Evolutionary conservation across 306 rosid genomes (phyloP).

Genomic region (Vicia villosa): DNA sequence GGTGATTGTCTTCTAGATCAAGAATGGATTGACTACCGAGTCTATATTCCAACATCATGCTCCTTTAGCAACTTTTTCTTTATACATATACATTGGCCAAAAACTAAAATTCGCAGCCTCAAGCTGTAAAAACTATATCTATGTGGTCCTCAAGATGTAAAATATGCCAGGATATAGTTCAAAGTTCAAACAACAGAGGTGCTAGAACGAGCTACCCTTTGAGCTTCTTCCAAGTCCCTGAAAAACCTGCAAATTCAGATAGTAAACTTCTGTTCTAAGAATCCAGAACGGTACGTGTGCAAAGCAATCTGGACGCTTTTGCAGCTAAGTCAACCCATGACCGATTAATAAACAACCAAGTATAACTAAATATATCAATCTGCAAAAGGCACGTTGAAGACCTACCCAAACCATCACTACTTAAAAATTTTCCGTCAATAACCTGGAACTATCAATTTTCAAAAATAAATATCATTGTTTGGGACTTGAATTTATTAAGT

Average conservation of each 20-base stretch:
- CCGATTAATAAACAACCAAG: conserved; percentile 11
- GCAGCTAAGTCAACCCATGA: conserved; percentile 30
- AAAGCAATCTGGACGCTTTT: conserved; percentile 8
- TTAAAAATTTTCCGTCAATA: conserved; percentile 33
- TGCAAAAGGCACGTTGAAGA: conserved; percentile 15
- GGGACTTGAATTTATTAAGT: too few relatives aligned
- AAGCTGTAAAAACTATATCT: conserved; percentile 36
- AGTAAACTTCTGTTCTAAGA: conserved; percentile 29
- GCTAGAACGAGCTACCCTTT: conserved; percentile 72
- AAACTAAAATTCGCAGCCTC: conserved; percentile 18
- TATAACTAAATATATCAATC: conserved; percentile 18
- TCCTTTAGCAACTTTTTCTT: conserved; percentile 27
- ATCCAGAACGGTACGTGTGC: conserved; percentile 14
- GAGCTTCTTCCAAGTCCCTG: conserved; percentile 97
- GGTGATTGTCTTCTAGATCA: conserved; percentile 26
- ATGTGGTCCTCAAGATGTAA: conserved; percentile 32
- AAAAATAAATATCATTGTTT: conserved; percentile 5
- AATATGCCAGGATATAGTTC: conserved; percentile 42
- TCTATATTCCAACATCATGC: conserved; percentile 35
- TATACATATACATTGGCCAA: conserved; percentile 27
- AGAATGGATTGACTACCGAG: conserved; percentile 23
- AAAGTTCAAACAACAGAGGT: conserved; percentile 56
- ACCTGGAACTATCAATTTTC: conserved; percentile 14
- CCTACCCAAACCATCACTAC: conserved; percentile 18
- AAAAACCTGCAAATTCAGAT: conserved; percentile 63